Percentiles rank a stretch among this genome's conserved stretches.
Conservation (phyloP, 108 stramenopile species). For the Stephanodiscus minutulus region DNA sequence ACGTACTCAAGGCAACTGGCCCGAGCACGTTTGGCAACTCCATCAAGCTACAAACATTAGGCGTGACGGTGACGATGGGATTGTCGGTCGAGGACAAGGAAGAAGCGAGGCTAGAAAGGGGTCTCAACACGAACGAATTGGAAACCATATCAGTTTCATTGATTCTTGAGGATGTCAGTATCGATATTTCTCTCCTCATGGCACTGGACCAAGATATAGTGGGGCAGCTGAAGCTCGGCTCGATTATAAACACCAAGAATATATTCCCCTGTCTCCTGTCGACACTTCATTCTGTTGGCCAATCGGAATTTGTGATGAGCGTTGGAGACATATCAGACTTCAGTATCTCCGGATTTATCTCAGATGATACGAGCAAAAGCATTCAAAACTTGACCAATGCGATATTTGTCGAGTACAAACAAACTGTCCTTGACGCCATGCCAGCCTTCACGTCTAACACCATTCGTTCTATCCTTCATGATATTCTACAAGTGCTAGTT, state of each 20-base stretch:
- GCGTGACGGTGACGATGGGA: constrained; percentile 44
- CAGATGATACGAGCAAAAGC: constrained; percentile 30
- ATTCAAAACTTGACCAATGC: constrained; percentile 36
- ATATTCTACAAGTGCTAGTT: constrained; percentile 41
- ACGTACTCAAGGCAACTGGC: constrained; percentile 49
- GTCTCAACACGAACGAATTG: constrained; percentile 21
- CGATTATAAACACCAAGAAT: constrained; percentile 36
- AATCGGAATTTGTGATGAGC: constrained; percentile 40
- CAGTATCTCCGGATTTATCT: constrained; percentile 43
- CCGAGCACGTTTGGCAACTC: constrained; percentile 55
- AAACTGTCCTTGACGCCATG: constrained; percentile 32
- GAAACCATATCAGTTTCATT: constrained; percentile 51
- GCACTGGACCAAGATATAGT: constrained; percentile 58
- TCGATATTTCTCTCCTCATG: constrained; percentile 53
- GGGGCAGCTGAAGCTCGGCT: constrained; percentile 45
- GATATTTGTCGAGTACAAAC: constrained; percentile 43
- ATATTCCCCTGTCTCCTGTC: constrained; percentile 47
- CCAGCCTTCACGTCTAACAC: constrained; percentile 38
- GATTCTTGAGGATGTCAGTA: constrained; percentile 48
- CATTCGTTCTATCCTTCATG: constrained; percentile 41
- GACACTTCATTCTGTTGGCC: constrained; percentile 34
- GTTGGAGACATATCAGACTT: constrained; percentile 48
- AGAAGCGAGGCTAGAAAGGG: constrained; percentile 6
- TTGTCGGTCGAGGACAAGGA: constrained; percentile 42
- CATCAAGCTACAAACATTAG: constrained; percentile 46